These are phyloP conservation scores for Aspergillus thermomutatus DNA, from an alignment of 2,329 filamentous ascomycete species.

Conservation along the genomic window DNA sequence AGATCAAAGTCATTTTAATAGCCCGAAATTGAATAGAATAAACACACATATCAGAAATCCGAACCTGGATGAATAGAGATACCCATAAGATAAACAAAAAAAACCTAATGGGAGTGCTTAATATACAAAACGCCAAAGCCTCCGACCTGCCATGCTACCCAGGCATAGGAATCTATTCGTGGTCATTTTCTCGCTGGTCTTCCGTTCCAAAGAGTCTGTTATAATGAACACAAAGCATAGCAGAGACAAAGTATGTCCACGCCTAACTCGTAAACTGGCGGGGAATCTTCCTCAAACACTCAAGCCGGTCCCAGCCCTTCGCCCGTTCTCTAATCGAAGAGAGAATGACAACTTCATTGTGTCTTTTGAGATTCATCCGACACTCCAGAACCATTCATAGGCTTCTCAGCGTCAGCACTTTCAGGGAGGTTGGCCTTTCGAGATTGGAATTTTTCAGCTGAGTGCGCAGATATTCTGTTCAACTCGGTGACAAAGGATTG, in stretches of 20 bases:
- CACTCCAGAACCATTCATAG: constrained; percentile 15
- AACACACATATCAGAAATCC: background rate
- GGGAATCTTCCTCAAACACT: background rate
- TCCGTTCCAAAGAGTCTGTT: constrained; percentile 3
- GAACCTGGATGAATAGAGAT: background rate
- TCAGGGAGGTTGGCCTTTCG: constrained; percentile 23
- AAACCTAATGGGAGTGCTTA: constrained; percentile 6
- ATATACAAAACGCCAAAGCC: constrained; percentile 13
- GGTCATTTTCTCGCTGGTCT: constrained; percentile 7
- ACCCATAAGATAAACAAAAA: background rate
- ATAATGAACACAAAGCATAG: constrained; percentile 5
- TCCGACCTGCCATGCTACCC: constrained; percentile 5
- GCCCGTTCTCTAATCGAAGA: background rate
- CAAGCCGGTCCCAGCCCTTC: background rate
- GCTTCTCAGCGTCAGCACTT: constrained; percentile 10
- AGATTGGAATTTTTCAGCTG: constrained; percentile 35
- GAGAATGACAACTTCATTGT: constrained; percentile 1
- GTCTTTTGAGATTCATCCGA: constrained; percentile 1
- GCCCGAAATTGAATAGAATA: background rate
- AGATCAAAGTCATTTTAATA: background rate
- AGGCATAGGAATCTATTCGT: constrained; percentile 3
- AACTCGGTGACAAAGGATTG: constrained; percentile 87
- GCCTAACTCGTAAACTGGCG: background rate
- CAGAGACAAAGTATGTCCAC: background rate
- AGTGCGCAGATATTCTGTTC: constrained; percentile 51